Percentiles rank a stretch among this genome's conserved stretches.
Evolutionary conservation across 2,329 filamentous ascomycete species (phyloP).

Genomic region (Fusarium cyanostomum): DNA sequence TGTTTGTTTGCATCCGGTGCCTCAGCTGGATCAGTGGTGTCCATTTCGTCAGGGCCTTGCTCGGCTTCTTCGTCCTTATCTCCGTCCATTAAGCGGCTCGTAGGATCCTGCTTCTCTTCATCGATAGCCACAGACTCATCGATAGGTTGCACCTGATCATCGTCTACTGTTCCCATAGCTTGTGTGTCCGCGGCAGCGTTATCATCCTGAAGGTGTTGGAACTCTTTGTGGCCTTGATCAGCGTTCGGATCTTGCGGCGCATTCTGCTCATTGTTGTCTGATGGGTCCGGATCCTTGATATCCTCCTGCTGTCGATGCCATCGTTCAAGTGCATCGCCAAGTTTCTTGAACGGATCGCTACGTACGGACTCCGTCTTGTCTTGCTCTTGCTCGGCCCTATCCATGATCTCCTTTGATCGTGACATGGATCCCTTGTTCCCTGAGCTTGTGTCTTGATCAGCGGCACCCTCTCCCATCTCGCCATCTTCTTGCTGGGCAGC

Average conservation of each 20-base stretch:
- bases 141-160: constrained; percentile 86
- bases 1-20: constrained; percentile 53
- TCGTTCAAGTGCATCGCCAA: constrained; percentile 90
- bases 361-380: constrained; percentile 54
- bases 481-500: constrained; percentile 73
- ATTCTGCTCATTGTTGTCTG: constrained; percentile 47
- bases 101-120: constrained; percentile 66
- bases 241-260: constrained; percentile 63
- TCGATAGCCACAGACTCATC: constrained; percentile 92
- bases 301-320: constrained; percentile 92
- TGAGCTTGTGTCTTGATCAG: constrained; percentile 69
- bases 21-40: constrained; percentile 49
- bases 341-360: constrained; percentile 86
- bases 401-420: constrained; percentile 58
- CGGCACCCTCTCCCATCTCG: constrained; percentile 70
- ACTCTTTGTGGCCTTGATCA: constrained; percentile 77
- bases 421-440: constrained; percentile 70
- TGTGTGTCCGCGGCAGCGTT: constrained; percentile 85
- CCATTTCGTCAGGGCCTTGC: constrained; percentile 57
- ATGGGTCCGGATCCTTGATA: constrained; percentile 69
- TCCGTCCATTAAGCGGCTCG: constrained; percentile 63
- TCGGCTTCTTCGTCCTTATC: constrained; percentile 59
- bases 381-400: constrained; percentile 55
- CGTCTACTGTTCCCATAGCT: constrained; percentile 85
- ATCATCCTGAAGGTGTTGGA: constrained; percentile 91